These are phyloP conservation scores for Lactarius quietus DNA, from an alignment of 768 basidiomycete species.

Conservation along the genomic window DNA sequence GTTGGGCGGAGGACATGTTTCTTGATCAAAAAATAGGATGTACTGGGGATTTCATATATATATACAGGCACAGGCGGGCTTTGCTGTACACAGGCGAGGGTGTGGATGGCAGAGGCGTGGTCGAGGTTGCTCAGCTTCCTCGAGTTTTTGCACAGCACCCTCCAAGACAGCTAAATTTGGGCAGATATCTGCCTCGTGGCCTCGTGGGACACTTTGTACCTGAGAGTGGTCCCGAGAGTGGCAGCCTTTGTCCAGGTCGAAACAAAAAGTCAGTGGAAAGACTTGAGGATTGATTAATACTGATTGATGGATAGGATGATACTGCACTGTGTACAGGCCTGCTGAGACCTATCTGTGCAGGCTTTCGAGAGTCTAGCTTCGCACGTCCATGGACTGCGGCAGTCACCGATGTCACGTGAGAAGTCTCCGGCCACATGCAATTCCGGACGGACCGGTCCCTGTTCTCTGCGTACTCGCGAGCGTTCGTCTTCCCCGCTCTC, in stretches of 20 bases:
- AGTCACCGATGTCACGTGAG: conserved; percentile 4
- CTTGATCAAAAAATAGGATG: background rate
- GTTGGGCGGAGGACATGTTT: conserved; percentile 21
- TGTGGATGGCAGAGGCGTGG: background rate
- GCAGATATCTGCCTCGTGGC: conserved; percentile 18
- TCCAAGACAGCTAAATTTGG: conserved; percentile 7
- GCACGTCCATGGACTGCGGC: conserved; percentile 1
- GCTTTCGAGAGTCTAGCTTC: background rate
- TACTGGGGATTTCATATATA: background rate
- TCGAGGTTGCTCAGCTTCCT: background rate
- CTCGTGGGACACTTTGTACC: background rate
- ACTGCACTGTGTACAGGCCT: background rate
- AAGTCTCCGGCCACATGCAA: background rate
- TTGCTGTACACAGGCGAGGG: background rate
- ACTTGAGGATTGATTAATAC: background rate
- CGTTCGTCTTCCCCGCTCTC: background rate
- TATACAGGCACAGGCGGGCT: background rate
- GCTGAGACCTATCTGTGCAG: background rate
- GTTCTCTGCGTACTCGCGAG: background rate
- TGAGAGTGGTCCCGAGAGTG: background rate
- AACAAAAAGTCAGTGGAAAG: background rate
- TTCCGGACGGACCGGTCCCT: background rate
- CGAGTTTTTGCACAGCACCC: background rate
- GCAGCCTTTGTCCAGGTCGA: background rate
- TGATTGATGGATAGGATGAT: background rate